Conservation (phyloP, 2,329 filamentous ascomycete species). For the Fusarium dimerum region DNA sequence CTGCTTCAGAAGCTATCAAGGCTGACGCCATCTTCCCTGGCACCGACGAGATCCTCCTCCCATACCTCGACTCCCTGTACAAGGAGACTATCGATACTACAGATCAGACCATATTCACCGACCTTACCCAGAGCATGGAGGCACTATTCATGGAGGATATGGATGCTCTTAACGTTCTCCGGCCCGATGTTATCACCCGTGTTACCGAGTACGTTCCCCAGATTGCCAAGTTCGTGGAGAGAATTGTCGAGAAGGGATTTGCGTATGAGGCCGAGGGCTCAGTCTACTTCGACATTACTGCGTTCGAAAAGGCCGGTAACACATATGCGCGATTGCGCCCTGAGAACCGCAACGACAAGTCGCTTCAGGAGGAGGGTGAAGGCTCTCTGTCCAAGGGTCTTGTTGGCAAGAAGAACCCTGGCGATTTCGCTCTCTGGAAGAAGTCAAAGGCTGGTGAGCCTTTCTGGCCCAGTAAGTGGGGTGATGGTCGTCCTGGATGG, state of each 20-base stretch:
- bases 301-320: constrained; percentile 83
- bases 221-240: constrained; percentile 82
- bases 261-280: constrained; percentile 82
- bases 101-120: constrained; percentile 76
- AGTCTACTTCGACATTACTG: constrained; percentile 89
- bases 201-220: constrained; percentile 92
- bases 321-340: constrained; percentile 84
- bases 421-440: constrained; percentile 95
- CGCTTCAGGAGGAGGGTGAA: constrained; percentile 84
- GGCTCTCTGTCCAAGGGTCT: constrained; percentile 70
- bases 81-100: constrained; percentile 62
- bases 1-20: constrained; percentile 51
- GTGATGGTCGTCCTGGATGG: constrained; percentile 86
- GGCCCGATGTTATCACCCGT: constrained; percentile 78
- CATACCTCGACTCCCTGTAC: constrained; percentile 75
- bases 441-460: constrained; percentile 89
- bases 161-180: constrained; percentile 79
- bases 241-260: constrained; percentile 81
- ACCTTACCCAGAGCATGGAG: constrained; percentile 84
- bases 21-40: constrained; percentile 54
- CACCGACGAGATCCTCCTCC: constrained; percentile 69
- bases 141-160: constrained; percentile 87
- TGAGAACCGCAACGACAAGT: constrained; percentile 81
- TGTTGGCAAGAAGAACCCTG: constrained; percentile 69
- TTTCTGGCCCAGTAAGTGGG: constrained; percentile 86